Base-by-base conservation (phyloP, 2,329 filamentous ascomycete genomes). In the Aureobasidium sp. region DNA sequence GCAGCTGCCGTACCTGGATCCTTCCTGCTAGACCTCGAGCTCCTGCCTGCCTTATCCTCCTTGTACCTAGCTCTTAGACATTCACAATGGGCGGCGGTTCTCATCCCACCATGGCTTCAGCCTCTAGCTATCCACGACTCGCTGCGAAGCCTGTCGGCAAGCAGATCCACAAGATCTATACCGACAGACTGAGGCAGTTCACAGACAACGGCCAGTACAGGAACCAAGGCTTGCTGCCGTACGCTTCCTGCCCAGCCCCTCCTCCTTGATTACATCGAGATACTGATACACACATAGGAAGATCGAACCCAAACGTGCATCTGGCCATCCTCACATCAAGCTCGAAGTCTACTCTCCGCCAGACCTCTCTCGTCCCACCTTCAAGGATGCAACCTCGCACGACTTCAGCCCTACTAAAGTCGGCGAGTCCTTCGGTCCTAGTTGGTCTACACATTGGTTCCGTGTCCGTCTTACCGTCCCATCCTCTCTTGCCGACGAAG, bases 401-500 rank as follows among this genome's bases (percentile, higher is more conserved):
- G 78, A 87, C 7, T 99, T 93, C 78, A 83, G 82, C 57, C 82
- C 87, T 53, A 89, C 92, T 9, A 79, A 83, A 20, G 85, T 91
- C 61, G 92, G 93, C 63, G 82, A 88, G 63, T 85, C 80, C 7
- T 97, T 97, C 68, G 94, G 94, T 0, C 94, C 94, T 1, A 94
- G 91, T 39, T 99, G 94, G 94, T 89, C 91, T 1, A 99, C 94
- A 9, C 94, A 97, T 75, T 99, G 94, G 94, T 96, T 99, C 82
- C 90, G 87, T 69, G 84, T 97, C 62, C 79, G 87, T 62, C 78
- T 99, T 65, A 90, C 84, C 5, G 82, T 97, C 15, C 93, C 94
- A 8, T 72, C 84, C 61, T 78, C 90, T 14, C 83, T 97, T 69
- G 78, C 76, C 29, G 78, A 91, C 66, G 90, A 94, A 69, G 85